phyloP scores from a whole-genome alignment of 2,329 filamentous ascomycete genomes.

The Achaetomium macrosporum region DNA sequence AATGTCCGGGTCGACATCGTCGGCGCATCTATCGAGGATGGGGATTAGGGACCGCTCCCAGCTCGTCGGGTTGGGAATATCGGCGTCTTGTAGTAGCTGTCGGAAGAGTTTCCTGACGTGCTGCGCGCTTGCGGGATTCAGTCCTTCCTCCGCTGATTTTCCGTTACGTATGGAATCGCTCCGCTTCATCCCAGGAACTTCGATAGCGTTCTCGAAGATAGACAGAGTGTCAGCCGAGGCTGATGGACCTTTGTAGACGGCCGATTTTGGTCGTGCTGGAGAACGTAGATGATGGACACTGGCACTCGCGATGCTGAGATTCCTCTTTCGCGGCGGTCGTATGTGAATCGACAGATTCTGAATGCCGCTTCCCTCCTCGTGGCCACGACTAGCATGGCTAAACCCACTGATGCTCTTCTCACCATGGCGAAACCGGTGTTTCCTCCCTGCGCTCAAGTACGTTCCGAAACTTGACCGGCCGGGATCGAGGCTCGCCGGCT shows the following conservation, averaged over 20 bases:
- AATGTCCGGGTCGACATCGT: slow-evolving; percentile 91
- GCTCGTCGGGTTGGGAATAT: slow-evolving; percentile 63
- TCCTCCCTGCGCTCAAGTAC: slow-evolving; percentile 66
- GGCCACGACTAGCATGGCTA: slow-evolving; percentile 62
- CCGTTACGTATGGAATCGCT: slow-evolving; percentile 77
- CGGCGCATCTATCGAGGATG: slow-evolving; percentile 82
- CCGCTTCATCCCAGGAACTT: slow-evolving; percentile 53
- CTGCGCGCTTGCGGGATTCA: slow-evolving; percentile 80
- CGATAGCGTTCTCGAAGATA: slow-evolving; percentile 37
- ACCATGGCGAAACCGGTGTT: slow-evolving; percentile 64
- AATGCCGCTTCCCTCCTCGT: slow-evolving; percentile 56
- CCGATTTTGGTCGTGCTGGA: slow-evolving; percentile 55
- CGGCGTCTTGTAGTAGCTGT: slow-evolving; percentile 73
- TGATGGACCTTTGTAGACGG: slow-evolving; percentile 50
- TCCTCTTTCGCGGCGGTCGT: slow-evolving; percentile 65
- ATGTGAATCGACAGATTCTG: slow-evolving; percentile 53
- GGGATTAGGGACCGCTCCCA: slow-evolving; percentile 92
- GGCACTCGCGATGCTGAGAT: slow-evolving; percentile 76
- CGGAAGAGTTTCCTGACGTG: slow-evolving; percentile 81
- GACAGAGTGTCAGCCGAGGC: slow-evolving; percentile 47
- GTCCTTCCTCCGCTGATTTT: slow-evolving; percentile 68
- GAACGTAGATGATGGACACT: slow-evolving; percentile 63
- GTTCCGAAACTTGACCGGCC: slow-evolving; percentile 70
- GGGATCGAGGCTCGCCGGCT: slow-evolving; percentile 62
- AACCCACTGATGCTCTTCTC: slow-evolving; percentile 71